A percentile compares a stretch with the other conserved stretches of the same genome.
Conservation (phyloP, 306 rosid genomes). For the Quercus engelmannii region DNA sequence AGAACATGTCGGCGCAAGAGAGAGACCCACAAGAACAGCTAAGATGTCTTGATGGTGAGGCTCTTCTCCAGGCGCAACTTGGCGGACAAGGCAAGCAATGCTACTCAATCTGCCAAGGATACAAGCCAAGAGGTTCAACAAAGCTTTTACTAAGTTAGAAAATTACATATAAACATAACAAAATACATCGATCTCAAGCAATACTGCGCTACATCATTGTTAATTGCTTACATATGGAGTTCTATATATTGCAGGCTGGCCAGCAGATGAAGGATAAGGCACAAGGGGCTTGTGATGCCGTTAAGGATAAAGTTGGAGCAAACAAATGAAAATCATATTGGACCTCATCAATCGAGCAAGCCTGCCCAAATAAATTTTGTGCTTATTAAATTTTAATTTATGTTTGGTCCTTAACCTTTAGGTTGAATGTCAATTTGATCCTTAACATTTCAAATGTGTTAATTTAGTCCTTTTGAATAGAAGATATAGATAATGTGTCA, state of each 20-base stretch:
- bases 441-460: too few species aligned
- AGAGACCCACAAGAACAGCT: too few species aligned
- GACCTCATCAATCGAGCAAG: background rate
- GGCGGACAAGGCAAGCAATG: conserved; percentile 33
- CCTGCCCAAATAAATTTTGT: background rate
- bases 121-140: conserved; percentile 37
- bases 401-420: too few species aligned
- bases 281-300: conserved; percentile 26
- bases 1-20: too few species aligned
- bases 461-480: too few species aligned
- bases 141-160: background rate
- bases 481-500: too few species aligned
- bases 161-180: background rate
- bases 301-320: conserved; percentile 17
- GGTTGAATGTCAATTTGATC: too few species aligned
- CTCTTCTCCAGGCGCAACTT: background rate
- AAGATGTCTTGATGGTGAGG: too few species aligned
- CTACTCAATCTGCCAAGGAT: conserved; percentile 41
- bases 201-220: background rate
- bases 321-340: conserved; percentile 18
- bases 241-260: conserved; percentile 28
- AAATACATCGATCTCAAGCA: background rate
- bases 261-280: conserved; percentile 31
- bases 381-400: background rate
- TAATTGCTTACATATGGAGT: background rate